Conservation (phyloP, 2,329 filamentous ascomycete species). For the Cercospora berteroae region DNA sequence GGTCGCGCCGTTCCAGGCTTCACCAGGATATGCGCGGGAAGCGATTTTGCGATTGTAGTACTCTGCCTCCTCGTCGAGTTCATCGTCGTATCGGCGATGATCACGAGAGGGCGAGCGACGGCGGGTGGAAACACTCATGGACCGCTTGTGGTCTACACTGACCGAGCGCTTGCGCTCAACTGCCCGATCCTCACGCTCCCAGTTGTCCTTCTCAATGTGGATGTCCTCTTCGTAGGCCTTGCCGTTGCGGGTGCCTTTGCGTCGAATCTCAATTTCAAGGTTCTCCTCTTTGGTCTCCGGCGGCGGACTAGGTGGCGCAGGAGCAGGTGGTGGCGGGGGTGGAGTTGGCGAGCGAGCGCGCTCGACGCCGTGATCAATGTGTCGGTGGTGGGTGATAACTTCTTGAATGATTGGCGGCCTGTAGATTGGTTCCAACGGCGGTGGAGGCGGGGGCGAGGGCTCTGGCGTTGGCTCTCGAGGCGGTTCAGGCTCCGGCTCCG, state of each 20-base stretch:
- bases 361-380: conserved; percentile 72
- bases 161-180: conserved; percentile 37
- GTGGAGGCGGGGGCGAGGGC: conserved; percentile 46
- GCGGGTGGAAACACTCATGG: conserved; percentile 33
- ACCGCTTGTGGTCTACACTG: conserved; percentile 25
- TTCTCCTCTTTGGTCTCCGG: conserved; percentile 44
- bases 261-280: conserved; percentile 57
- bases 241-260: conserved; percentile 49
- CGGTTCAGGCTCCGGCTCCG: conserved; percentile 34
- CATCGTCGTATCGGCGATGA: conserved; percentile 53
- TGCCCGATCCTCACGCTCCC: conserved; percentile 37
- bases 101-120: conserved; percentile 38
- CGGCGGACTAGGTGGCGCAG: conserved; percentile 46
- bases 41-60: conserved; percentile 66
- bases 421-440: conserved; percentile 63
- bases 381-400: conserved; percentile 82
- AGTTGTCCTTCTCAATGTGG: conserved; percentile 57
- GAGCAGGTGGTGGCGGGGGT: conserved; percentile 40
- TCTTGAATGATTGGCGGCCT: conserved; percentile 82
- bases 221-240: conserved; percentile 63
- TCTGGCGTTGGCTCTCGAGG: conserved; percentile 55
- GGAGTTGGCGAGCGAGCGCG: conserved; percentile 49
- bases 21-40: conserved; percentile 67
- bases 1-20: conserved; percentile 71
- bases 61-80: conserved; percentile 56